Percentiles rank a stretch among this genome's conserved stretches.
Evolutionary conservation across 805 yeast species (phyloP).

Genomic region (Aciculoconidium aculeatum): DNA sequence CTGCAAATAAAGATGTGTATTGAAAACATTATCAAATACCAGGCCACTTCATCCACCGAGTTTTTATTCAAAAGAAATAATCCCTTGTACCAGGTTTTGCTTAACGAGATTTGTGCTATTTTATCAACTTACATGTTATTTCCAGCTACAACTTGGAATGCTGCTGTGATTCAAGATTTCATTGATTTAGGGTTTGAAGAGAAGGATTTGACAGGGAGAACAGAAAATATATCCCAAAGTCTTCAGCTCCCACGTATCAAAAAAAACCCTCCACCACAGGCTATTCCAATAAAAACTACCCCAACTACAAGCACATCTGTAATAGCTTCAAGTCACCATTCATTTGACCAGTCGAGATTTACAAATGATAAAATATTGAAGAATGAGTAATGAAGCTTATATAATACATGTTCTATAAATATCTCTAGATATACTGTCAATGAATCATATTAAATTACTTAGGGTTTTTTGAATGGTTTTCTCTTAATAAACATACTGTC

Average conservation of each 20-base stretch:
- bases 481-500: constrained; percentile 13
- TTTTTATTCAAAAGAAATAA: constrained; percentile 4
- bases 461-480: constrained; percentile 6
- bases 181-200: constrained; percentile 6
- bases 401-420: no score
- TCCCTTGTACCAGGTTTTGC: constrained; percentile 10
- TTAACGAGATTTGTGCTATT: constrained; percentile 20
- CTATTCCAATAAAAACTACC: background rate
- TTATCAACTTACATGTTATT: constrained; percentile 7
- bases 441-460: no score
- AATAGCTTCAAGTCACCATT: no score
- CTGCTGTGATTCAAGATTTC: constrained; percentile 3
- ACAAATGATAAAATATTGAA: no score
- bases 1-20: constrained; percentile 4
- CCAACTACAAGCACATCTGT: constrained; percentile 2
- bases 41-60: constrained; percentile 4
- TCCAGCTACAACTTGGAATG: constrained; percentile 2
- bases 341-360: no score
- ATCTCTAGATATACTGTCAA: no score
- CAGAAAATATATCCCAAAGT: background rate
- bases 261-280: background rate
- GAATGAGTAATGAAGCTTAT: no score
- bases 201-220: background rate
- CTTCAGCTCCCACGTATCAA: background rate
- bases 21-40: constrained; percentile 3